These are phyloP conservation scores for Larix kaempferi DNA, from an alignment of 75 land plant species.

Conservation along the genomic window DNA sequence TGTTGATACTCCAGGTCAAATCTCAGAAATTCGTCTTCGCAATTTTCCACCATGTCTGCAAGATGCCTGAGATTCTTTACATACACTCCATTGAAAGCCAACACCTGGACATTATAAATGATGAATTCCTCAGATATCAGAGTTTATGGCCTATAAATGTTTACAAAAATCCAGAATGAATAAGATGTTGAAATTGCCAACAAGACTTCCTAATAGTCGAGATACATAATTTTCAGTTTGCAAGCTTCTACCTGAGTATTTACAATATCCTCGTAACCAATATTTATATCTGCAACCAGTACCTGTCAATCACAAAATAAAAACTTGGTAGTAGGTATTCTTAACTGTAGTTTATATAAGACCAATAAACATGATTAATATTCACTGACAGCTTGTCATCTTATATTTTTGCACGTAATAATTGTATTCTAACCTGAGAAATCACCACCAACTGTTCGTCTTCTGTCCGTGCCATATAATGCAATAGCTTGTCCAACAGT, in stretches of 20 bases:
- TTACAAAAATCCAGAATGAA: neutral
- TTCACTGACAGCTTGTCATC: neutral
- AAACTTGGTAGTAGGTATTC: neutral
- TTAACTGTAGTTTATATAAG: neutral
- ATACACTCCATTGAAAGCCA: constrained; percentile 81
- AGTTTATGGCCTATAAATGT: neutral
- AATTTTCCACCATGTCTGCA: constrained; percentile 87
- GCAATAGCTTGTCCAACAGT: constrained; percentile 80
- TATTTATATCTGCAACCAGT: constrained; percentile 90
- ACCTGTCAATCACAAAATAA: constrained; percentile 43
- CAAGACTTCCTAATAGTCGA: neutral
- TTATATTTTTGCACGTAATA: neutral
- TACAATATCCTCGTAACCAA: constrained; percentile 94
- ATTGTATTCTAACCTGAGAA: constrained; percentile 64
- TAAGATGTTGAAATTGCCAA: neutral
- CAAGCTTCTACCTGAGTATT: constrained; percentile 73
- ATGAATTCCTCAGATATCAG: neutral
- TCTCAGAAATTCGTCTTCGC: constrained; percentile 76
- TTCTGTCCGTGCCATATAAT: constrained; percentile 77
- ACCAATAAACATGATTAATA: neutral
- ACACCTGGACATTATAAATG: constrained; percentile 38
- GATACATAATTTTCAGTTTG: neutral
- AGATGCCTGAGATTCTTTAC: constrained; percentile 87
- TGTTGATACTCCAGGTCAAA: constrained; percentile 93
- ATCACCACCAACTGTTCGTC: constrained; percentile 93